phyloP scores from a whole-genome alignment of 2,329 filamentous ascomycete genomes.

The Pseudogymnoascus sp. region DNA sequence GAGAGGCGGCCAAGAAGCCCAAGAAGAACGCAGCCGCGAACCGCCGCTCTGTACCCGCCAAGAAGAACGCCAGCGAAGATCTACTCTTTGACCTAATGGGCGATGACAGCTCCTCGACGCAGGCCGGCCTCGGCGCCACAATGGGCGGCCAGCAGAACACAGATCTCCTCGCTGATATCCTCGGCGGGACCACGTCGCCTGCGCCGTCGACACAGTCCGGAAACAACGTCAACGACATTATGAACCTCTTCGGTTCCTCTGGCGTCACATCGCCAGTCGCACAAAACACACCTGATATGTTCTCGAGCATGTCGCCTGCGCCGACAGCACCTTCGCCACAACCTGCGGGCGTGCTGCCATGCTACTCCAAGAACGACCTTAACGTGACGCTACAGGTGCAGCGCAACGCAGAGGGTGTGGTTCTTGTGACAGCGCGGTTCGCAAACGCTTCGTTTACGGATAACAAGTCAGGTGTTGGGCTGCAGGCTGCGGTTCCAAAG shows the following conservation, averaged over 20 bases:
- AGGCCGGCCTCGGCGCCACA: slow-evolving; percentile 45
- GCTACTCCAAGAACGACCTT: slow-evolving; percentile 82
- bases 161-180: slow-evolving; percentile 84
- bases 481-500: slow-evolving; percentile 95
- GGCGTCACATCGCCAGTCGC: slow-evolving; percentile 39
- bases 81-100: slow-evolving; percentile 90
- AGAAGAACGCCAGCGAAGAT: slow-evolving; percentile 84
- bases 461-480: slow-evolving; percentile 63
- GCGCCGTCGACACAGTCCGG: slow-evolving; percentile 37
- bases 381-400: slow-evolving; percentile 76
- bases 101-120: slow-evolving; percentile 55
- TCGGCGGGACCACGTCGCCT: slow-evolving; percentile 62
- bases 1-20: slow-evolving; percentile 64
- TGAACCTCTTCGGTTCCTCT: slow-evolving; percentile 72
- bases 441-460: slow-evolving; percentile 63
- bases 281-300: slow-evolving; percentile 42
- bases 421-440: slow-evolving; percentile 81
- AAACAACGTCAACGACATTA: slow-evolving; percentile 64
- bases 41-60: slow-evolving; percentile 65
- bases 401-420: slow-evolving; percentile 67
- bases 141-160: slow-evolving; percentile 37
- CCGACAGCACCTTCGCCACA: slow-evolving; percentile 31
- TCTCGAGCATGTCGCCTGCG: slow-evolving; percentile 44
- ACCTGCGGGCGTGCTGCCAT: slow-evolving; percentile 52
- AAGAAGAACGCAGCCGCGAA: slow-evolving; percentile 59